Evolutionary conservation across 192 early-diverging fungal genomes (phyloP).

Genomic region (Thamnidium elegans): DNA sequence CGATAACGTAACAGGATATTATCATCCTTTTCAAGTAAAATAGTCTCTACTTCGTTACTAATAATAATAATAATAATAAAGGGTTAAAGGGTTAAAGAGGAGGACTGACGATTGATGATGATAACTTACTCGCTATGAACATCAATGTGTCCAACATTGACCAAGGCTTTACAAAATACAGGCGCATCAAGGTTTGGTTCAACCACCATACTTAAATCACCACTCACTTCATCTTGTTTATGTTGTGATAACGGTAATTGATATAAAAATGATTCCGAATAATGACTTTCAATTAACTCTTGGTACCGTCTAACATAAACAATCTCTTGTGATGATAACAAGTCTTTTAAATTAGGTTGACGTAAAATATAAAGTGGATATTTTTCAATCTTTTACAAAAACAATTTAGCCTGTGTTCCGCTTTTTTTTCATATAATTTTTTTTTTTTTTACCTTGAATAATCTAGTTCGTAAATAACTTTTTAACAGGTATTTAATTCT

Average conservation of each 20-base stretch:
- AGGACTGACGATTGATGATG: no score
- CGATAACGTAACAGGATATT: constrained; percentile 58
- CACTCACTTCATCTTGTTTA: constrained; percentile 42
- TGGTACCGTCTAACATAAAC: constrained; percentile 51
- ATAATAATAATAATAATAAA: background rate
- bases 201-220: constrained; percentile 38
- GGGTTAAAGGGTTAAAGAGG: no score
- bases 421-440: background rate
- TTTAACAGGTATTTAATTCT: constrained; percentile 62
- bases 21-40: constrained; percentile 27
- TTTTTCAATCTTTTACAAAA: constrained; percentile 63
- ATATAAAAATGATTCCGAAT: constrained; percentile 46
- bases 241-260: constrained; percentile 50
- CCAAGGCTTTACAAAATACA: constrained; percentile 54
- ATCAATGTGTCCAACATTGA: constrained; percentile 43
- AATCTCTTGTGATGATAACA: constrained; percentile 51
- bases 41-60: constrained; percentile 11
- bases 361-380: constrained; percentile 44
- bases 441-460: constrained; percentile 51
- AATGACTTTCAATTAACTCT: constrained; percentile 46
- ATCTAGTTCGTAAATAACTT: constrained; percentile 60
- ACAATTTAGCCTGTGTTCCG: no score
- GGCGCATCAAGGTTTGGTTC: constrained; percentile 57
- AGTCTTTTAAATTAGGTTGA: constrained; percentile 27
- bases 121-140: background rate